phyloP scores from a whole-genome alignment of 306 rosid species.

The Pterocarpus macrocarpus region DNA sequence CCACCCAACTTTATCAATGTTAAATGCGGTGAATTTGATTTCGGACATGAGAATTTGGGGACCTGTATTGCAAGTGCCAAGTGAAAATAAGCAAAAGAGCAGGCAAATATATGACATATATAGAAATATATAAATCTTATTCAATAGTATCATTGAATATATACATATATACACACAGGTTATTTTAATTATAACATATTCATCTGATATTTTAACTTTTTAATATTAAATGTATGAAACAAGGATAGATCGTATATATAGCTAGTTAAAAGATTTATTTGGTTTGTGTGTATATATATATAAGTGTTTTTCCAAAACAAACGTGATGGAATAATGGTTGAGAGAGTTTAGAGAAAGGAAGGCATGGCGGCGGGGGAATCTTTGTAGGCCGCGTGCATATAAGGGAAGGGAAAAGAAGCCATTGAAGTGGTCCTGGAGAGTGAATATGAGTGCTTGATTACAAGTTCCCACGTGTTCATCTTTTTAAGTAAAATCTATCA shows the following conservation, averaged over 20 bases:
- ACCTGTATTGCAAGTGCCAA: background rate
- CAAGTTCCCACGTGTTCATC: constrained; percentile 55
- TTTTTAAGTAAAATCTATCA: background rate
- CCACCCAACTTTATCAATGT: background rate
- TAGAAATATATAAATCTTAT: too few species aligned
- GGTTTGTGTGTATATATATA: background rate
- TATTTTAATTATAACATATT: too few species aligned
- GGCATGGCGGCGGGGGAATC: constrained; percentile 84
- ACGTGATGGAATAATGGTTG: constrained; percentile 62
- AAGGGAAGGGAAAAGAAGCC: constrained; percentile 42
- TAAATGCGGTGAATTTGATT: background rate
- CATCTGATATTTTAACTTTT: too few species aligned
- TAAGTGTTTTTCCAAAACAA: background rate
- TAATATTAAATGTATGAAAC: background rate
- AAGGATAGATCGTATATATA: background rate
- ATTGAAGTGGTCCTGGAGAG: constrained; percentile 55
- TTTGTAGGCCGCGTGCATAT: constrained; percentile 64
- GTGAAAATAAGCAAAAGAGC: background rate
- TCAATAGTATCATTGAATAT: too few species aligned
- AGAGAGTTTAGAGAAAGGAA: background rate
- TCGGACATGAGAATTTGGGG: background rate
- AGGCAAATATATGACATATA: background rate
- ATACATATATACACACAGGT: too few species aligned
- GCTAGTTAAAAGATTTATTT: background rate
- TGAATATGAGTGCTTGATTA: constrained; percentile 33